Evolutionary conservation across 176 grass and related monocot genomes (phyloP), one percentile per base, ranked within the genome.

Genomic region (Saccharum officinarum): DNA sequence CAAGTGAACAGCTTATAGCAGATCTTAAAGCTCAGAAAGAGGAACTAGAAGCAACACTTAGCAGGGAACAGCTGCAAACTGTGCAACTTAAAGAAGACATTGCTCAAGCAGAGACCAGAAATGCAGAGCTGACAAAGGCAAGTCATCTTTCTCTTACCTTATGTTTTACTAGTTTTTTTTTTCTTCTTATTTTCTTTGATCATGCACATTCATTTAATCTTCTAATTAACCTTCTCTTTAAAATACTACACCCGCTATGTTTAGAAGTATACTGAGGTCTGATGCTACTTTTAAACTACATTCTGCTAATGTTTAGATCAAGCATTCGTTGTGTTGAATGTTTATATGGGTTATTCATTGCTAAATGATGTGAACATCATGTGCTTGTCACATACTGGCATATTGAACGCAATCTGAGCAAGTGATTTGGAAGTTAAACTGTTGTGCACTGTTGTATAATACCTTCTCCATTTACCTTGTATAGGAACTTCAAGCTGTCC

Each of bases 401-500:
- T 62, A 46, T 78, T 71, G 46, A 79, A 73, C 33, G 44, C 40
- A 61, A 41, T 8, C 26, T 38, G 67, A 72, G 55, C 75, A 46
- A 67, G 8, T 73, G 22, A 33, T 16, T 46, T 84, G 54, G 1
- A 67, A 25, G 57, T 22, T 79, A 68, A 57, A 31, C 61, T 64
- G 26, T 64, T 26, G 11, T 64, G 12, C 4, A 64, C 26, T 64
- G 61, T 15, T 23, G 68, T 62, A 34, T 84, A 63, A 63, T 77
- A 55, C 67, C 34, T 71, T 55, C 39, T 11, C 69, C 59, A 60
- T 90, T 57, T 67, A 46, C 64, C 72, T 41, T 78, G n/a, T 92
- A 67, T 87, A 99, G 97, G 97, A 99, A 77, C 97, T 99, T 89
- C 97, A 99, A 89, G 82, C 94, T 44, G 76, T 97, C 71, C 93